These are phyloP conservation scores for Penicillium angulare DNA, from an alignment of 495 filamentous ascomycete genomes.

Conservation along the genomic window DNA sequence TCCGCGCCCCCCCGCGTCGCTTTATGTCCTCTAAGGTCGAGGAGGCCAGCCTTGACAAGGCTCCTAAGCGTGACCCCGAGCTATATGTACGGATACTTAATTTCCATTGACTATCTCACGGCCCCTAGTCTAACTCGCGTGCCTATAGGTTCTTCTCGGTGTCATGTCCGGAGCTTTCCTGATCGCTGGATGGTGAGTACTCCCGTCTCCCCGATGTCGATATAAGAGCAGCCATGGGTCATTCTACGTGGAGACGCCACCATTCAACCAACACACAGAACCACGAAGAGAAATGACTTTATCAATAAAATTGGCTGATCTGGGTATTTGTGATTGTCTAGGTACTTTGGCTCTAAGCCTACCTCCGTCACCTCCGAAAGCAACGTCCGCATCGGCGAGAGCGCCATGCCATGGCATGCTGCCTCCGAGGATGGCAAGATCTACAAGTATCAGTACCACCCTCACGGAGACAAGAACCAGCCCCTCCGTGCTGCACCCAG, in stretches of 20 bases:
- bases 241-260: neutral
- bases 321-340: conserved; percentile 14
- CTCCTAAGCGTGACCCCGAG: conserved; percentile 74
- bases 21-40: conserved; percentile 46
- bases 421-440: conserved; percentile 51
- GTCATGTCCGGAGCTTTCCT: conserved; percentile 89
- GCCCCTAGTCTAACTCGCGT: conserved; percentile 14
- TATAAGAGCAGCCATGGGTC: neutral
- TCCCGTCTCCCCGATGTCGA: conserved; percentile 37
- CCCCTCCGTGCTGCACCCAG: conserved; percentile 85
- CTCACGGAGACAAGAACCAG: conserved; percentile 75
- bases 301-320: conserved; percentile 14
- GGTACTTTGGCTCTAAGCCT: conserved; percentile 72
- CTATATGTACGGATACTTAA: conserved; percentile 61
- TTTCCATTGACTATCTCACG: conserved; percentile 14
- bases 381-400: conserved; percentile 66
- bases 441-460: conserved; percentile 91
- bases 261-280: neutral
- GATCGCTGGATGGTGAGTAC: conserved; percentile 72
- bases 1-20: conserved; percentile 44
- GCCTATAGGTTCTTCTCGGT: conserved; percentile 72
- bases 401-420: conserved; percentile 87
- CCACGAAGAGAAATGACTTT: neutral
- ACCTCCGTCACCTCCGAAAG: conserved; percentile 81
- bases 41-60: conserved; percentile 57